phyloP scores from a whole-genome alignment of 2,329 filamentous ascomycete species.

The Ophiocordyceps sinensis region DNA sequence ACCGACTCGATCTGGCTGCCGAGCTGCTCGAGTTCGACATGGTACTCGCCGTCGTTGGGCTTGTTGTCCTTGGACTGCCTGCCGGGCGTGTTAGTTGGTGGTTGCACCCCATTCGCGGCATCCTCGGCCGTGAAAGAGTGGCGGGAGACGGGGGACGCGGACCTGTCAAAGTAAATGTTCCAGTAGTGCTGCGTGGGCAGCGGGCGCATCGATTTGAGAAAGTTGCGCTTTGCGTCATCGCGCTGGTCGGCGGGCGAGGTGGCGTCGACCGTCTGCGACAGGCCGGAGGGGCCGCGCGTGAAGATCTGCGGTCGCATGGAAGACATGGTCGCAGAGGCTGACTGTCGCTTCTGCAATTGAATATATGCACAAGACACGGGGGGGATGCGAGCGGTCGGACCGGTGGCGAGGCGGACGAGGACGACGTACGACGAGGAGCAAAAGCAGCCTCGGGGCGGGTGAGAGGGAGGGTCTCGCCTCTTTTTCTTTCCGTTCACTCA shows the following conservation, averaged over 20 bases:
- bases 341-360: neutral
- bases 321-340: constrained; percentile 26
- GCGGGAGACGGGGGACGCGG: neutral
- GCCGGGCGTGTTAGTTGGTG: neutral
- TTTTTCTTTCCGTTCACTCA: too few species aligned
- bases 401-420: neutral
- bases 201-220: constrained; percentile 58
- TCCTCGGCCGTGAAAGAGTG: too few species aligned
- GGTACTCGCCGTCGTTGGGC: constrained; percentile 30
- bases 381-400: neutral
- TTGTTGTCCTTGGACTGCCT: constrained; percentile 32
- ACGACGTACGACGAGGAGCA: neutral
- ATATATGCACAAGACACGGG: too few species aligned
- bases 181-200: constrained; percentile 71
- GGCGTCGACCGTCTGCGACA: constrained; percentile 43
- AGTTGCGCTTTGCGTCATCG: constrained; percentile 71
- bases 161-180: constrained; percentile 55
- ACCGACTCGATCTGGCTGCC: constrained; percentile 58
- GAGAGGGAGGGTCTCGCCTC: too few species aligned
- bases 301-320: constrained; percentile 42
- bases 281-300: constrained; percentile 47
- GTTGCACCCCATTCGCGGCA: too few species aligned
- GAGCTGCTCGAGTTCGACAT: constrained; percentile 45
- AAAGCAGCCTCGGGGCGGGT: too few species aligned
- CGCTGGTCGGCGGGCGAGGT: constrained; percentile 60